These are phyloP conservation scores for Ganoderma sp. DNA, from an alignment of 1,284 basidiomycete genomes.

Conservation along the genomic window DNA sequence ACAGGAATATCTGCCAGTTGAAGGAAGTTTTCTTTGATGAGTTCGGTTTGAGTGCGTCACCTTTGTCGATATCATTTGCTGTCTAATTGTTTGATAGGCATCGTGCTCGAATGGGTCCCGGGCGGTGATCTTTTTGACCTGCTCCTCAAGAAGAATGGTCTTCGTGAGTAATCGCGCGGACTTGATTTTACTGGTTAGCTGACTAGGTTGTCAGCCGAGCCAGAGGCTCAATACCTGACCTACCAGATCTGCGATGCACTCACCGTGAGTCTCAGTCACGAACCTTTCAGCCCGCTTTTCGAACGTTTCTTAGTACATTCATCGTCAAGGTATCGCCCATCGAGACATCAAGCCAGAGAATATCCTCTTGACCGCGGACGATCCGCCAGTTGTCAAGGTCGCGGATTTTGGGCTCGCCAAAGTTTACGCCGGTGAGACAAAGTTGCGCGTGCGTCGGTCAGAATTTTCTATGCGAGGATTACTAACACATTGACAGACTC, in stretches of 20 bases:
- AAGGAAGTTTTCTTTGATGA: constrained; percentile 76
- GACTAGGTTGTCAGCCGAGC: constrained; percentile 65
- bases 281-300: not conserved
- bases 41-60: constrained; percentile 65
- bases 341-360: constrained; percentile 95
- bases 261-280: constrained; percentile 59
- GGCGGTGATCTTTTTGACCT: constrained; percentile 91
- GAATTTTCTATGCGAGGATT: no score
- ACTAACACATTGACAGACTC: constrained; percentile 55
- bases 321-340: constrained; percentile 78
- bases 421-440: constrained; percentile 75
- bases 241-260: constrained; percentile 78
- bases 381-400: constrained; percentile 76
- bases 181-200: no score
- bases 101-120: constrained; percentile 68
- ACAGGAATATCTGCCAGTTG: constrained; percentile 83
- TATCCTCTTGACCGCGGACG: constrained; percentile 70
- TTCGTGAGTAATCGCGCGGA: constrained; percentile 54
- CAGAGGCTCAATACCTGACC: constrained; percentile 63
- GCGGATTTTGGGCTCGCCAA: constrained; percentile 96
- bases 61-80: no score
- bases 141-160: constrained; percentile 61
- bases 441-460: constrained; percentile 59
- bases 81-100: not conserved
- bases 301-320: constrained; percentile 63